These are phyloP conservation scores for Pholiota microspora DNA, from an alignment of 768 basidiomycete species.

Conservation along the genomic window DNA sequence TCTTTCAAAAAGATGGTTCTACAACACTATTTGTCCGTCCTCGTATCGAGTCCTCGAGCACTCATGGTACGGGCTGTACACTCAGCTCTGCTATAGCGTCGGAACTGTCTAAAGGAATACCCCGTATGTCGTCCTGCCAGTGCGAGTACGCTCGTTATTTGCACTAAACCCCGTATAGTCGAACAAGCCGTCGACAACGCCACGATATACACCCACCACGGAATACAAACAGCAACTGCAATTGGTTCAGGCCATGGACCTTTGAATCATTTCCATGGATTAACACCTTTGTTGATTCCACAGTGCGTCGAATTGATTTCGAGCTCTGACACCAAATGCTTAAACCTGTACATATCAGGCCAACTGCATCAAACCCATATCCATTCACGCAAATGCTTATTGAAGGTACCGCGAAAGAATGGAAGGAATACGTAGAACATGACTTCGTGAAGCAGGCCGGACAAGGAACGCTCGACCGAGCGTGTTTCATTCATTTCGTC, in stretches of 20 bases:
- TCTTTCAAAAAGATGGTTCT: constrained; percentile 38
- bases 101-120: constrained; percentile 53
- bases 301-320: constrained; percentile 28
- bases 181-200: constrained; percentile 58
- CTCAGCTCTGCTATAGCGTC: constrained; percentile 81
- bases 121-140: constrained; percentile 26
- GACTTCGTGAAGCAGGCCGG: constrained; percentile 80
- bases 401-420: constrained; percentile 46
- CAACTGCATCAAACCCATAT: constrained; percentile 57
- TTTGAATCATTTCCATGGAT: constrained; percentile 79
- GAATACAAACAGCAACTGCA: constrained; percentile 63
- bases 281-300: constrained; percentile 46
- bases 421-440: constrained; percentile 81
- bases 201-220: constrained; percentile 68
- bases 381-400: constrained; percentile 71
- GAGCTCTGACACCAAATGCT: background rate
- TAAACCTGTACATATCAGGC: constrained; percentile 34
- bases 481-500: constrained; percentile 83
- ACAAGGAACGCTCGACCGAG: constrained; percentile 59
- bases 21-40: constrained; percentile 59
- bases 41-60: constrained; percentile 63
- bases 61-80: constrained; percentile 93
- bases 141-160: background rate
- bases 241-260: constrained; percentile 82
- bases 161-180: constrained; percentile 17